Evolutionary conservation across 352 stramenopile genomes (phyloP).

Genomic region (Pythium rhizo-oryzae): DNA sequence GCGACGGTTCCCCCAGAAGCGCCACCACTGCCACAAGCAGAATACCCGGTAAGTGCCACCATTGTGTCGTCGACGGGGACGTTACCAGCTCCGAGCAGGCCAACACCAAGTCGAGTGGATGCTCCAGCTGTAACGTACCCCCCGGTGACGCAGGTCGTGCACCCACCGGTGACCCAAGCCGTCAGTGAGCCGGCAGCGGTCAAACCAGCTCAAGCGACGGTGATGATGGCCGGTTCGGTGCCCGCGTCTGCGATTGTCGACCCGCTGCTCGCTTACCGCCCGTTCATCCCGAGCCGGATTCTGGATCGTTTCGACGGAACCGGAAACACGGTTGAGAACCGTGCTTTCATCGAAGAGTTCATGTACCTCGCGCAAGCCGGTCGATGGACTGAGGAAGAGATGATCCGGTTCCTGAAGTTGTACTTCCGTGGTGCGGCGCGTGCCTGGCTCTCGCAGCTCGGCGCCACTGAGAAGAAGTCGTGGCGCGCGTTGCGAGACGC

Average conservation of each 20-base stretch:
- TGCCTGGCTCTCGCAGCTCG: not conserved
- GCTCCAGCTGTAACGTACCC: not conserved
- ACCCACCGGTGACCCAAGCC: too few relatives aligned
- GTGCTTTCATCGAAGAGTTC: not conserved
- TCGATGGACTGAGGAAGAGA: not conserved
- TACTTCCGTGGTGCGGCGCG: not conserved
- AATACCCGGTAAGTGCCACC: not conserved
- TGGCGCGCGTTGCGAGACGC: too few relatives aligned
- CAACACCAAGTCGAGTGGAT: conserved; percentile 3
- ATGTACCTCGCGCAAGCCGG: not conserved
- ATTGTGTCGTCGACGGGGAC: too few relatives aligned
- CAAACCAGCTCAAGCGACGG: too few relatives aligned
- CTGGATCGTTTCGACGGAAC: too few relatives aligned
- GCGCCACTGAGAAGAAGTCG: not conserved
- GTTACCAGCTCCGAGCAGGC: not conserved
- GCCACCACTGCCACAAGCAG: not conserved
- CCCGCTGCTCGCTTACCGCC: too few relatives aligned
- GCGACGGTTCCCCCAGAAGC: not conserved
- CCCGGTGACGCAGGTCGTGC: not conserved
- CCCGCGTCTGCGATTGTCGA: too few relatives aligned
- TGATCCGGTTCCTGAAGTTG: not conserved
- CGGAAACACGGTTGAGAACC: too few relatives aligned
- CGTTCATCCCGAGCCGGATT: too few relatives aligned
- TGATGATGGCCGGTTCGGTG: too few relatives aligned
- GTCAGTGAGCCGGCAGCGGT: too few relatives aligned